Percentiles rank a stretch among this genome's conserved stretches.
These are phyloP conservation scores for Fraxinus angustifolia DNA, from an alignment of 305 asterid species.

Conservation along the genomic window DNA sequence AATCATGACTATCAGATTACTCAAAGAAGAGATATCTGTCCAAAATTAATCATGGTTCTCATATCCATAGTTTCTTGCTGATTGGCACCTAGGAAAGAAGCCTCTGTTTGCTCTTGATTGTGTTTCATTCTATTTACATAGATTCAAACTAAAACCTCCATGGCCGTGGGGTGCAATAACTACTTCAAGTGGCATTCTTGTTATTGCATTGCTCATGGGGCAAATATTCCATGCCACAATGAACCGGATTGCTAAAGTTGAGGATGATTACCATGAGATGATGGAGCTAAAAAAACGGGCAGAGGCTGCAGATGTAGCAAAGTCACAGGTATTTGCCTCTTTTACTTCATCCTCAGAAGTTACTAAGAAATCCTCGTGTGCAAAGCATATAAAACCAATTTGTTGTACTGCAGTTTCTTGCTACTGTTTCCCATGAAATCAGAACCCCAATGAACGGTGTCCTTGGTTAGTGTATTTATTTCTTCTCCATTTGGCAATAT, in stretches of 20 bases:
- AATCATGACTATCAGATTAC: neutral
- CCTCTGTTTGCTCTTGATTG: neutral
- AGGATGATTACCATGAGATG: slow-evolving; percentile 76
- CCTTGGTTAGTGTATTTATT: slow-evolving; percentile 56
- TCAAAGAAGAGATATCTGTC: neutral
- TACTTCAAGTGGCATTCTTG: slow-evolving; percentile 51
- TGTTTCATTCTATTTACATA: slow-evolving; percentile 30
- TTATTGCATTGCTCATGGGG: slow-evolving; percentile 59
- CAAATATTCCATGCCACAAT: slow-evolving; percentile 73
- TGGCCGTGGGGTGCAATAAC: slow-evolving; percentile 75
- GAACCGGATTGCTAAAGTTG: slow-evolving; percentile 76
- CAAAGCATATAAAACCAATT: slow-evolving; percentile 12
- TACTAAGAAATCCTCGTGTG: neutral
- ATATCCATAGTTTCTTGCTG: neutral
- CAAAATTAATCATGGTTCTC: neutral
- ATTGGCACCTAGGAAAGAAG: neutral
- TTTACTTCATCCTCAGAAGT: neutral
- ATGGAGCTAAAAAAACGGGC: slow-evolving; percentile 78
- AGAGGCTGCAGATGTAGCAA: slow-evolving; percentile 85
- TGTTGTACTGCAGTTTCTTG: slow-evolving; percentile 69
- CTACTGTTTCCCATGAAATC: slow-evolving; percentile 95
- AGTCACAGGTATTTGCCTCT: slow-evolving; percentile 62
- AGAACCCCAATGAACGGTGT: slow-evolving; percentile 97
- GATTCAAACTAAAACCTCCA: slow-evolving; percentile 86
- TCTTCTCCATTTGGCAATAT: slow-evolving; percentile 3